Evolutionary conservation across 139 green algal genomes (phyloP).

Genomic region (Desmodesmus armatus): DNA sequence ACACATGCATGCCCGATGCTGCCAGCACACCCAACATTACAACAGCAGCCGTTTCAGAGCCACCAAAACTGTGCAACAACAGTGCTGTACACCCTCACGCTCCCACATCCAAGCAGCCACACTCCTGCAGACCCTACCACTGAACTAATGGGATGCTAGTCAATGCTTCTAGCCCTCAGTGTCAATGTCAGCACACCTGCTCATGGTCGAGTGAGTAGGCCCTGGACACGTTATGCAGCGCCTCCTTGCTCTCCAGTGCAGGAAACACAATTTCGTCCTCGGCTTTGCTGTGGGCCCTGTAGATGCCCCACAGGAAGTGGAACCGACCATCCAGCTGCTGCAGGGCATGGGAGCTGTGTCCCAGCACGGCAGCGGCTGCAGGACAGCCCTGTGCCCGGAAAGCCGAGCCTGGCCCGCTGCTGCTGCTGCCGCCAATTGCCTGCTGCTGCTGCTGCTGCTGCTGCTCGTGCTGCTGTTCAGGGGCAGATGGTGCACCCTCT

Average conservation of each 20-base stretch:
- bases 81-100: too few relatives aligned
- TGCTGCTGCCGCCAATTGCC: not conserved
- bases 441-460: slow-evolving; percentile 2
- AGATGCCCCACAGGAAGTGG: slow-evolving; percentile 88
- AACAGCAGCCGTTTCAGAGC: too few relatives aligned
- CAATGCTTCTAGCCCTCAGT: not conserved
- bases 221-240: slow-evolving; percentile 94
- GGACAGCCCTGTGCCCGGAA: not conserved
- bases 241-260: slow-evolving; percentile 95
- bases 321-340: slow-evolving; percentile 91
- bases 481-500: not conserved
- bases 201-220: slow-evolving; percentile 97
- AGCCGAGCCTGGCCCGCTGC: not conserved
- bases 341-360: slow-evolving; percentile 47
- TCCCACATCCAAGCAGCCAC: too few relatives aligned
- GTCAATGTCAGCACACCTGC: too few relatives aligned
- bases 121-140: too few relatives aligned
- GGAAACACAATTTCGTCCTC: slow-evolving; percentile 99
- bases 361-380: not conserved
- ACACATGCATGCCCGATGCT: too few relatives aligned
- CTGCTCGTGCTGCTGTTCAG: slow-evolving; percentile 1
- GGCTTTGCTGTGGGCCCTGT: slow-evolving; percentile 70
- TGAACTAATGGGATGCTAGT: too few relatives aligned
- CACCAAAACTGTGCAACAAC: too few relatives aligned
- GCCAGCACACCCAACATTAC: too few relatives aligned